phyloP scores from a whole-genome alignment of 495 filamentous ascomycete genomes.

The Neurospora cerealis region DNA sequence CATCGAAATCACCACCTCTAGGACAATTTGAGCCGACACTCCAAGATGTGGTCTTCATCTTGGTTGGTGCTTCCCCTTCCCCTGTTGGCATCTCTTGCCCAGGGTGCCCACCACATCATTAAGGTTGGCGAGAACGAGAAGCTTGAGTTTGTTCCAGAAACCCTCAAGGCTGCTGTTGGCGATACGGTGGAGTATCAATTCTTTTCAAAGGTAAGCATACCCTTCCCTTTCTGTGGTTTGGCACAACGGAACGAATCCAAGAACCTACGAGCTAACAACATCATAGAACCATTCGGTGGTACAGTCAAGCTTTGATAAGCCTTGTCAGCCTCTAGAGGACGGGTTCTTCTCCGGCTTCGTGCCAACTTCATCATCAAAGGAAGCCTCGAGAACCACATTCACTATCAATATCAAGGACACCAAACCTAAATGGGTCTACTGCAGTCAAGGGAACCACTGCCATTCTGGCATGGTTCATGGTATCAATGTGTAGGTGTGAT shows the following conservation, averaged over 20 bases:
- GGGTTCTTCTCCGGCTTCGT: slow-evolving; percentile 43
- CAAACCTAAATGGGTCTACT: slow-evolving; percentile 52
- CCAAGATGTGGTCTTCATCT: slow-evolving; percentile 20
- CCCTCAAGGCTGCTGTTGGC: slow-evolving; percentile 19
- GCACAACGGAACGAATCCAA: neutral
- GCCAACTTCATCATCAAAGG: slow-evolving; percentile 20
- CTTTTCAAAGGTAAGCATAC: slow-evolving; percentile 35
- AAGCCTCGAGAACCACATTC: slow-evolving; percentile 34
- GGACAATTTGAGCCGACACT: neutral
- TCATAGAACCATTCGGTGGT: slow-evolving; percentile 49
- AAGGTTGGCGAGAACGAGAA: slow-evolving; percentile 28
- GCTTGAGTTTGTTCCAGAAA: slow-evolving; percentile 27
- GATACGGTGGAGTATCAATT: slow-evolving; percentile 52
- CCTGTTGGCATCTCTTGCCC: slow-evolving; percentile 17
- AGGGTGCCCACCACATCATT: slow-evolving; percentile 23
- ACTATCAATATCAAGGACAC: slow-evolving; percentile 46
- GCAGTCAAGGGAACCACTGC: slow-evolving; percentile 35
- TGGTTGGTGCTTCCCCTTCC: slow-evolving; percentile 16
- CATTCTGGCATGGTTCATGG: slow-evolving; percentile 32
- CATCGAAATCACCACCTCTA: neutral
- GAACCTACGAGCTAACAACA: neutral
- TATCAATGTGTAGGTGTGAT: slow-evolving; percentile 26
- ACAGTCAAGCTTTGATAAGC: slow-evolving; percentile 45
- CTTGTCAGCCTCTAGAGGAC: slow-evolving; percentile 43
- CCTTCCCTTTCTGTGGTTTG: neutral